Base-by-base conservation (phyloP, 768 basidiomycete species). In the Mycena pura region DNA sequence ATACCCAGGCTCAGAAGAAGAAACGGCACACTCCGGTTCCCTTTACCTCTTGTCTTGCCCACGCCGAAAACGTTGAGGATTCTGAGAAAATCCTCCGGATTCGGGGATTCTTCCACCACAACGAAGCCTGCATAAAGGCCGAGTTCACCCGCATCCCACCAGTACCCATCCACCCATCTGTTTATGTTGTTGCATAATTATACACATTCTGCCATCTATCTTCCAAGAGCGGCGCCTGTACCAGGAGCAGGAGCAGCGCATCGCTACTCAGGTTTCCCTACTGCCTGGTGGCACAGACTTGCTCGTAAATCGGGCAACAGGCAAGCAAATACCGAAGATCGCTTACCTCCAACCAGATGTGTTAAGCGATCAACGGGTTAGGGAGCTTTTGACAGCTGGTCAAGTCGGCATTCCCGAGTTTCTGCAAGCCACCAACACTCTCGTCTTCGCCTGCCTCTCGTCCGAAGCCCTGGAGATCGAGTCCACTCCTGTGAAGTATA, bases 171-270 rank as follows among this genome's bases (percentile, higher is more conserved):
- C 31, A 32, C 8, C 43, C 43, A 11, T 13, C 14, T 4, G 41
- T 45, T 5, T 36, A 21, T 19, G 19, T 19, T 9, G n/a, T 44
- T 32, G 52, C 39, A 28, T 71, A n/a, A 44, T 45, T 11, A 51
- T 41, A 1, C 21, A 56, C 22, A 65, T 67, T 32, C 36, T 69
- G 4, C 68, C 68, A 6, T 44, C 17, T 19, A 54, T 69, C 19
- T 69, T 55, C 48, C 2, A 27, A 13, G 40, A 62, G 15, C 50
- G 61, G 3, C 31, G 44, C 15, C 7, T 57, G 17, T 29, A 55
- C 14, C 27, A 19, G 1, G 48, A 39, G 29, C 52, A 56, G 32
- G 21, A 14, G 15, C 19, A n/a, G 21, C 50, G 65, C 7, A n/a
- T 50, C 17, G 45, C 59, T 1, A 36, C 19, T 9, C 59, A 43